Base-by-base conservation (phyloP, 2,329 filamentous ascomycete genomes). In the Lachnellula hyalina region DNA sequence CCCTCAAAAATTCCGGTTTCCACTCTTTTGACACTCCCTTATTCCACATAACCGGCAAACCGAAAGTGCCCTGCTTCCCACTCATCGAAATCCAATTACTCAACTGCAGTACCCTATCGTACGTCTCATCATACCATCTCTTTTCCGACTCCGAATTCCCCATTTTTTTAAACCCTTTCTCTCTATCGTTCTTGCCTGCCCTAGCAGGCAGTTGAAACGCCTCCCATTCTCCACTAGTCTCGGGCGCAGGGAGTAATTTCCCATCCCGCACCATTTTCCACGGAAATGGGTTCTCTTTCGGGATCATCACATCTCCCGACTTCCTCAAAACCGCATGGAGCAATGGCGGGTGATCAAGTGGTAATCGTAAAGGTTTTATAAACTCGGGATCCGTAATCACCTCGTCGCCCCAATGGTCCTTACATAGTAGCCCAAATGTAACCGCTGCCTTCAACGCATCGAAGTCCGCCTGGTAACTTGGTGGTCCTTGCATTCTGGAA, bases 271-370 rank as follows among this genome's bases (percentile, higher is more conserved):
- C 8, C 7, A 55, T n/a, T 23, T 48, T 55, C 53, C 53, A 55
- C 3, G 48, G 48, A 36, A 55, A 55, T 14, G 48, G 35, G 23
- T 34, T 47, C 17, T 23, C 23, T 5, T 12, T 14, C 0, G 48
- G 48, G 3, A 55, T 44, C 7, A 55, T 14, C 7, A 55, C 25
- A 12, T 51, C 42, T 28, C 53, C 49, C 19, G 34, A 44, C 34
- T 45, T 15, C 8, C 53, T n/a, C 2, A 38, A n/a, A 9, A 55
- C 14, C 5, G 53, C 53, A 25, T 55, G 49, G 8, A 55, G 9
- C 4, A 55, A 17, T 9, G 49, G 53, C 4, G 53, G 53, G 17
- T 55, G 53, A 41, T 52, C 49, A 4, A 52, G 38, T n/a, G 53
- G 53, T 7, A 55, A 15, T 23, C 46, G 19, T 14, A 32, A 7